Base-by-base conservation (phyloP, 306 rosid species). In the Vicia faba region DNA sequence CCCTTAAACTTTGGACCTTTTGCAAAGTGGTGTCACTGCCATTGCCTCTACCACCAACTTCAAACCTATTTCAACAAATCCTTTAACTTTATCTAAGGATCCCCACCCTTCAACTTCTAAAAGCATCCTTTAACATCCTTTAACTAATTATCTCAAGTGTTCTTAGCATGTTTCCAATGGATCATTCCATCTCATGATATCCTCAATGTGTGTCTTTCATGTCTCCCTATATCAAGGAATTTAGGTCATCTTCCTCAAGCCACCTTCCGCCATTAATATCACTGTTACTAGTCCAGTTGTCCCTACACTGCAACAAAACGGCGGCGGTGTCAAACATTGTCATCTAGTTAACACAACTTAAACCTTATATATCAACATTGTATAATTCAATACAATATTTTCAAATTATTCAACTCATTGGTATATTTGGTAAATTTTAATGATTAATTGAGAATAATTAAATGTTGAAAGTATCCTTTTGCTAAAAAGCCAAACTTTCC, bases 61-160 rank as follows among this genome's bases (percentile, higher is more conserved):
- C n/a, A 25, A 68, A 68, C 41, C 25, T 18, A 8, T 68, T 40
- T 68, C 63, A 68, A n/a, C 25, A 38, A 68, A 54, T 54, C 43
- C 39, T 23, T 44, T 53, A 68, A 38, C 53, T 68, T 39, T 26
- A 55, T 29, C n/a, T 14, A 40, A 14, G 41, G 29, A 25, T 33
- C 9, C 23, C 14, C 25, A 66, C 43, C 38, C 72, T 35, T 67
- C 45, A 15, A 15, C 4, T 36, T 33, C 43, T 48, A 8, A 49
- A 7, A 4, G 38, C 4, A 25, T 25, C 49, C 23, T 20, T 20
- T 20, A 20, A 20, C 23, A 51, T 49, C 29, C 60, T 66, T 66
- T 49, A 66, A 49, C 61, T 36, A 61, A 36, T 35, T 62, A 35
- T 12, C 36, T 4, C 23, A 19, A 25, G 62, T 26, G 61, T 55